Evolutionary conservation across 2,329 filamentous ascomycete genomes (phyloP).

Genomic region (Talaromyces sp.): DNA sequence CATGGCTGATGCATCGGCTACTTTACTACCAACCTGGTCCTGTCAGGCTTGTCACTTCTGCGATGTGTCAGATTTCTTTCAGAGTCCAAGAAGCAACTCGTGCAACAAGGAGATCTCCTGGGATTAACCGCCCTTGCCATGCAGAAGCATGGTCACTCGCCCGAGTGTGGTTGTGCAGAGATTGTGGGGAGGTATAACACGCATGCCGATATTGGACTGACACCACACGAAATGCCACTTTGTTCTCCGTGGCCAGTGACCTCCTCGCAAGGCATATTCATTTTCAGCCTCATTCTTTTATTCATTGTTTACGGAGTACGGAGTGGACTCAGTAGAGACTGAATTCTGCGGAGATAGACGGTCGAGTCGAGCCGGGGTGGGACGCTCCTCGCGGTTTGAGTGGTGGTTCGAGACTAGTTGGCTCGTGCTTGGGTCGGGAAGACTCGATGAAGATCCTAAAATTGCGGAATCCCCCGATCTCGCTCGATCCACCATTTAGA

Average conservation of each 20-base stretch:
- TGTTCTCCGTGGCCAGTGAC: background rate
- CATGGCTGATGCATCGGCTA: background rate
- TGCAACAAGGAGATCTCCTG: background rate
- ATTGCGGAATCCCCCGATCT: background rate
- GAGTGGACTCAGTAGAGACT: too few relatives aligned
- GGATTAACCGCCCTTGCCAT: constrained; percentile 2
- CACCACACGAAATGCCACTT: background rate
- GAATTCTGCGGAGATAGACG: background rate
- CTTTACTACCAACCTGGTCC: background rate
- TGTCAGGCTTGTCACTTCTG: background rate
- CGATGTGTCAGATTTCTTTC: background rate
- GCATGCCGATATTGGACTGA: background rate
- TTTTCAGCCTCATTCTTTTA: constrained; percentile 2
- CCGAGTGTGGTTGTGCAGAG: background rate
- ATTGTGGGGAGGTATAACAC: background rate
- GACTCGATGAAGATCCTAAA: background rate
- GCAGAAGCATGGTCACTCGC: background rate
- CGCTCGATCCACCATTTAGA: background rate
- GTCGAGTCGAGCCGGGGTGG: background rate
- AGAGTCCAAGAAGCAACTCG: background rate
- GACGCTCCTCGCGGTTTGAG: background rate
- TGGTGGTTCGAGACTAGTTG: background rate
- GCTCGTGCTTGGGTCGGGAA: background rate
- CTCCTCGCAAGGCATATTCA: background rate
- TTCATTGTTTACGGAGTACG: background rate